Evolutionary conservation across 805 yeast species (phyloP).

Genomic region (Candida schatavii): DNA sequence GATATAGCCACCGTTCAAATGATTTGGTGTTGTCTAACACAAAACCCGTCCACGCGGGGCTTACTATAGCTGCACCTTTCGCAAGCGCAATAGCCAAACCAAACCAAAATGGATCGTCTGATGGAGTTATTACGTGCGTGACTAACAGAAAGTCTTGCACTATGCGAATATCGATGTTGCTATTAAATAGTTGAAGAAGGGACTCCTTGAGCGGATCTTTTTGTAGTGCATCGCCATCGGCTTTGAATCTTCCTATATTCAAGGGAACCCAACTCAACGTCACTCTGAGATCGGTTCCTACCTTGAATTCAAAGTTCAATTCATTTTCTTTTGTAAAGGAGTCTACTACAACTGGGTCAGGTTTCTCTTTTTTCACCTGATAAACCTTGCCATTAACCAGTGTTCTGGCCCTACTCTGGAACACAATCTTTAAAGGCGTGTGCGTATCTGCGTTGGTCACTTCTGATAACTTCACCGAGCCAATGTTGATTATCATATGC

Average conservation of each 20-base stretch:
- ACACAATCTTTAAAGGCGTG: conserved; percentile 1
- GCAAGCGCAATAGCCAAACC: conserved; percentile 19
- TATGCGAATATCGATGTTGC: conserved; percentile 2
- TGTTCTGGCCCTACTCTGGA: conserved; percentile 4
- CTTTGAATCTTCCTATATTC: conserved; percentile 11
- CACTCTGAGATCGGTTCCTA: conserved; percentile 14
- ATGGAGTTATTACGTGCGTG: conserved; percentile 3
- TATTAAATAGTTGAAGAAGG: conserved; percentile 4
- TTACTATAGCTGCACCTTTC: conserved; percentile 28
- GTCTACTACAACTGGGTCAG: conserved; percentile 3
- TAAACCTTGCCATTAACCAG: conserved; percentile 3
- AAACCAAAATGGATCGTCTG: conserved; percentile 4
- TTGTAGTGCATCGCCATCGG: neutral
- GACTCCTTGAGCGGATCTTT: conserved; percentile 2
- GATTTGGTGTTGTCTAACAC: conserved; percentile 10
- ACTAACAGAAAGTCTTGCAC: conserved; percentile 4
- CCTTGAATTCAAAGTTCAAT: conserved; percentile 10
- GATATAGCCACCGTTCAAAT: conserved; percentile 18
- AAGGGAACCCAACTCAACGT: conserved; percentile 21
- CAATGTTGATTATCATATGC: conserved; percentile 1
- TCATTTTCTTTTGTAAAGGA: conserved; percentile 4
- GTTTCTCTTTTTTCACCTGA: conserved; percentile 8
- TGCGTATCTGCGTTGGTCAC: conserved; percentile 1
- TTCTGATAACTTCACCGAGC: neutral
- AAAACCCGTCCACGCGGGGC: conserved; percentile 21